Conservation (phyloP, 1,139 yeast species). For the Pneumocystis oryctolagi region DNA sequence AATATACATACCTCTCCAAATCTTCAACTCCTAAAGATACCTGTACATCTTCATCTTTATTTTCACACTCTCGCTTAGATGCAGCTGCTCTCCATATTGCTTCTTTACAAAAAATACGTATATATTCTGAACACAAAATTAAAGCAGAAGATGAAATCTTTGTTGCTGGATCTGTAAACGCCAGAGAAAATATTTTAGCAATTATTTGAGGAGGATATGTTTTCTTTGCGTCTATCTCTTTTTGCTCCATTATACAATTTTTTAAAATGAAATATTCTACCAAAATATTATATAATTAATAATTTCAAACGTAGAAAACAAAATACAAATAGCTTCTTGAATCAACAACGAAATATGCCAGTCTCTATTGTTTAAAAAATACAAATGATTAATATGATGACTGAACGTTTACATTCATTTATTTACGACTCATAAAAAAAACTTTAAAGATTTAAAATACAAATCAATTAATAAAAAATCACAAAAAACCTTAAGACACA, state of each 20-base stretch:
- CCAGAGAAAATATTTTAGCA: neutral
- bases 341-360: too few species aligned
- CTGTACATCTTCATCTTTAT: neutral
- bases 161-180: neutral
- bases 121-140: neutral
- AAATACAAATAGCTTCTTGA: too few species aligned
- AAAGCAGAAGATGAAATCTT: neutral
- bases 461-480: neutral
- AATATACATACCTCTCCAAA: neutral
- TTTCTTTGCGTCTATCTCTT: neutral
- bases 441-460: too few species aligned
- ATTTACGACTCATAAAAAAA: too few species aligned
- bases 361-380: too few species aligned
- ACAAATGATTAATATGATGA: too few species aligned
- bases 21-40: neutral
- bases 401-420: too few species aligned
- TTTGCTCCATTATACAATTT: neutral
- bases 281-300: too few species aligned
- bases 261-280: neutral
- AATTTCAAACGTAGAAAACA: too few species aligned
- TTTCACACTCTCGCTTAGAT: neutral
- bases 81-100: neutral
- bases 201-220: neutral
- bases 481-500: neutral
- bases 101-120: slow-evolving; percentile 1